Conservation (phyloP, 139 green algal species). For the Limnomonas spitsbergensis region DNA sequence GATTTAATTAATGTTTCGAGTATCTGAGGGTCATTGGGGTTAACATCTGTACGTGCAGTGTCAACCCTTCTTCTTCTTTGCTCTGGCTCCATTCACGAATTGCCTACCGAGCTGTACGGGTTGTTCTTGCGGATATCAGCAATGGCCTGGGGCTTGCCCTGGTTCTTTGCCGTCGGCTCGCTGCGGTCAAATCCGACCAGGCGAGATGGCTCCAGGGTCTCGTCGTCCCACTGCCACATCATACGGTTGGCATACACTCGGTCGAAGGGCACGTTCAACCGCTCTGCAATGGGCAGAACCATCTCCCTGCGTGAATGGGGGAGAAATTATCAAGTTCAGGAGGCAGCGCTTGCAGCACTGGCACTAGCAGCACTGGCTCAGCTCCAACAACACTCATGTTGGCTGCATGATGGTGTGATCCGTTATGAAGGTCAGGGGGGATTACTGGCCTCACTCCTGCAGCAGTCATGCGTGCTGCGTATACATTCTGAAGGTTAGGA, state of each 20-base stretch:
- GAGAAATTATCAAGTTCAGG: no score
- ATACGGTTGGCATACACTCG: constrained; percentile 76
- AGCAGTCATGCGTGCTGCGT: no score
- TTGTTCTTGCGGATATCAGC: constrained; percentile 42
- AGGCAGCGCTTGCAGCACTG: no score
- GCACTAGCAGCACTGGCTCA: no score
- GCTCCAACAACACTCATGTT: not conserved
- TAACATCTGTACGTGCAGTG: no score
- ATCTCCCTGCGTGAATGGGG: constrained; percentile 49
- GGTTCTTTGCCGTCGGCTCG: constrained; percentile 61
- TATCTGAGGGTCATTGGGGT: no score
- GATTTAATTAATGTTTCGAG: no score
- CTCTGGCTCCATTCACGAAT: no score
- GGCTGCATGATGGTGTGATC: not conserved
- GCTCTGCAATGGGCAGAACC: constrained; percentile 57
- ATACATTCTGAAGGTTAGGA: no score
- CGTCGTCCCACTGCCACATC: constrained; percentile 46
- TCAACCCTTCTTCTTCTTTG: no score
- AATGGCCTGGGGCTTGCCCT: constrained; percentile 60
- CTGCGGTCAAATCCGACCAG: constrained; percentile 65
- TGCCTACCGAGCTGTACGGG: constrained; percentile 64
- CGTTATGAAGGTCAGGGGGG: no score
- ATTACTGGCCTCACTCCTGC: no score
- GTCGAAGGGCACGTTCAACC: constrained; percentile 56
- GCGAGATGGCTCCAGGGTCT: constrained; percentile 31